phyloP scores from a whole-genome alignment of 148 eudicot genomes.

The Chenopodium album region DNA sequence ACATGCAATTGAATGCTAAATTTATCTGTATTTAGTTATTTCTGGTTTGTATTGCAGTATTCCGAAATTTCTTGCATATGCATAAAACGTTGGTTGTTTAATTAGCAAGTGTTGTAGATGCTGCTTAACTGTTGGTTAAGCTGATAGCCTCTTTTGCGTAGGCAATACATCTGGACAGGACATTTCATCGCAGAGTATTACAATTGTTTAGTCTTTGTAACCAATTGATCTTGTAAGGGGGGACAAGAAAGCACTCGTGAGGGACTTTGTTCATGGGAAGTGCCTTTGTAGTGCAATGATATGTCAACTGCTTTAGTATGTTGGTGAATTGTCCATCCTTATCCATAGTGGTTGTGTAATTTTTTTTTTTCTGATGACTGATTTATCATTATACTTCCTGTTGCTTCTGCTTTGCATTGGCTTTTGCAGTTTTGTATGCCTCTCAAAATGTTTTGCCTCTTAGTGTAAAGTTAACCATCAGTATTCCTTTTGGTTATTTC shows the following conservation, averaged over 20 bases:
- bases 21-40: not conserved
- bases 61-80: not conserved
- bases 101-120: not conserved
- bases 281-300: not conserved
- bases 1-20: not conserved
- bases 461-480: not conserved
- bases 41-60: not conserved
- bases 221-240: not conserved
- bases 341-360: not conserved
- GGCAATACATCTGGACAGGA: not conserved
- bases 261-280: not conserved
- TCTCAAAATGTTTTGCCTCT: not conserved
- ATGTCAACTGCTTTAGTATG: too few species aligned
- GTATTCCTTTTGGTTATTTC: not conserved
- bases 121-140: not conserved
- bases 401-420: not conserved
- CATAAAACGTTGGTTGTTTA: not conserved
- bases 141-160: not conserved
- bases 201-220: too few species aligned
- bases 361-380: not conserved
- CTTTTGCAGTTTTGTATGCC: not conserved
- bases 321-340: not conserved
- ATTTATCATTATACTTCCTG: not conserved
- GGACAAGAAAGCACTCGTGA: not conserved
- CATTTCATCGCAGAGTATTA: not conserved